Base-by-base conservation (phyloP, 768 basidiomycete species). In the Xerocomellus dryophilus region DNA sequence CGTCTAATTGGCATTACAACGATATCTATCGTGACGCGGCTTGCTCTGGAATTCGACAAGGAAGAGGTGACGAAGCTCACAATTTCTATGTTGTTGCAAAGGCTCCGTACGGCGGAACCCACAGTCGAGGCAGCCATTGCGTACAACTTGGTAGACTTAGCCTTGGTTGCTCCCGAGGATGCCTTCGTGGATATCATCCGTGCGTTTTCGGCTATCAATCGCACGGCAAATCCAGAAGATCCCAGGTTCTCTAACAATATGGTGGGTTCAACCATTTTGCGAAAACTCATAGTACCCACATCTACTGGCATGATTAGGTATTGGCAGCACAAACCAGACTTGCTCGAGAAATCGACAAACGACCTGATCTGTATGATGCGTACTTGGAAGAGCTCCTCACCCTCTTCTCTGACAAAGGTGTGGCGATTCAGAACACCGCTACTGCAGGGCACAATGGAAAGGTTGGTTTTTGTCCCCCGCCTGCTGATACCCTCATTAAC, bases 1-100 rank as follows among this genome's bases (percentile, higher is more conserved):
- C 77, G 85, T 45, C 78, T 93, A 17, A 84, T 94, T 38, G 89
- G 89, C 3, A 92, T 93, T 47, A 93, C 90, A 56, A 93, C 93
- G 3, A 93, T 98, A 53, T 90, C 90, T 3, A 89, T 95, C 2
- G 93, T 95, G 5, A 89, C 94, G 3, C 79, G 84, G 29, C 79
- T 98, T 32, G 90, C 94, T 0, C 73, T 97, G 15, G 94, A 97
- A 71, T 93, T 95, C 65, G 75, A 82, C 53, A 80, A 81, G 56
- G 90, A 93, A 65, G 94, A 96, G 74, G 93, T 93, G 14, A 93
- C 89, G 5, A 84, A 86, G 35, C 76, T 97, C 18, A 94, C 93
- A 2, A 83, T 94, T 14, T 94, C 93, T 0, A 96, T 97, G 93
- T 74, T 98, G 10, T 73, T 97, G 36, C 95, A 97, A 71, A 82